Evolutionary conservation across 2,329 filamentous ascomycete genomes (phyloP), one percentile per base, ranked within the genome.

Genomic region (Diaporthe australafricana): DNA sequence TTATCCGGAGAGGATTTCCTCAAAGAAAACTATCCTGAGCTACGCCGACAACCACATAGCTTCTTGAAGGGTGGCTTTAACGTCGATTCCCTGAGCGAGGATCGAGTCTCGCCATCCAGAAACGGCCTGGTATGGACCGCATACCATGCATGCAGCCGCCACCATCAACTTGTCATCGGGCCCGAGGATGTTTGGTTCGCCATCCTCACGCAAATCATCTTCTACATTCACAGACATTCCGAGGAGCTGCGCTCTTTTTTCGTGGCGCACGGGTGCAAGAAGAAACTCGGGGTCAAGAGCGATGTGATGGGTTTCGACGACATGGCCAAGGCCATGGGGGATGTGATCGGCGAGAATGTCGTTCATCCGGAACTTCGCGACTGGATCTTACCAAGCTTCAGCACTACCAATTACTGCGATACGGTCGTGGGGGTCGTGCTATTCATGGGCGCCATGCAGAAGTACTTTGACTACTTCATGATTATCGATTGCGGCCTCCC

Each of bases 181-280:
- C 86, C 86, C 1, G 86, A 88, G 60, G 86, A 87, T 74, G 77
- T 87, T 35, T 88, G 86, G 86, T 79, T 86, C 67, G 79, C 84
- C 35, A 85, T 87, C 72, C 74, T 87, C 12, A 78, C 80, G 1
- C 85, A 87, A 73, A 75, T 87, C 25, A 81, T 78, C 73, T 79
- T 83, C 70, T 86, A 80, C 74, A 77, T 87, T 72, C 85, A 86
- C 70, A 79, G 74, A 1, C 78, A 87, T 72, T 79, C 84, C 12
- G 84, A 87, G 73, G 81, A 84, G 38, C 77, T 87, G 38, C 80
- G 84, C 48, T 71, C 75, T 5, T 70, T 77, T 8, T 86, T 87
- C 72, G 84, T 86, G 20, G 63, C 76, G 5, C 84, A 86, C 69
- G 72, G 82, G 35, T 83, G 81, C 0, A 75, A 82, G 73, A 81